Evolutionary conservation across 306 rosid species (phyloP).

Genomic region (Vigna hirtella): DNA sequence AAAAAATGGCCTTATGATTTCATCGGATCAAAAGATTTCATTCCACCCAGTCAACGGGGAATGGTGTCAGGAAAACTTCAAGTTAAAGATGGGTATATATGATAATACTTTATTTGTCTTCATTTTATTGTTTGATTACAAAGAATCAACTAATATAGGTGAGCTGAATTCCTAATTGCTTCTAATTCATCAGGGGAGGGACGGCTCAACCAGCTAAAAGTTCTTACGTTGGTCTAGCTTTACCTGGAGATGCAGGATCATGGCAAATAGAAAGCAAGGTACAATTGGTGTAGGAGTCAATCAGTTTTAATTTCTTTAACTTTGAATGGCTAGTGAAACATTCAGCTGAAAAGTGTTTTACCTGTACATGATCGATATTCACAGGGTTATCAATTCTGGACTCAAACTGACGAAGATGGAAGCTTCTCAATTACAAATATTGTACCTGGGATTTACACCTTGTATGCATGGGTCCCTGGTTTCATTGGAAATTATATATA

Average conservation of each 20-base stretch:
- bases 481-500: conserved; percentile 75
- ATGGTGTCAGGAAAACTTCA: conserved; percentile 53
- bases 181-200: conserved; percentile 34
- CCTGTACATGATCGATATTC: neutral
- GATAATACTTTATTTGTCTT: neutral
- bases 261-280: conserved; percentile 91
- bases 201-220: conserved; percentile 23
- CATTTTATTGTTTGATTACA: neutral
- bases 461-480: conserved; percentile 87
- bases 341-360: conserved; percentile 9
- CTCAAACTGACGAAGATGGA: conserved; percentile 59
- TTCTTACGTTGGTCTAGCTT: conserved; percentile 77
- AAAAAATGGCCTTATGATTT: conserved; percentile 79
- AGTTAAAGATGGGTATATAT: conserved; percentile 63
- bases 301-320: conserved; percentile 4
- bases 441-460: conserved; percentile 67
- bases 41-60: conserved; percentile 64
- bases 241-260: conserved; percentile 74
- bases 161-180: conserved; percentile 12
- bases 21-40: conserved; percentile 60
- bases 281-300: neutral
- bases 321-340: neutral
- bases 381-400: conserved; percentile 96
- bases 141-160: neutral
- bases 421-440: conserved; percentile 58